These are phyloP conservation scores for Mrakia blollopis DNA, from an alignment of 768 basidiomycete genomes.

Conservation along the genomic window DNA sequence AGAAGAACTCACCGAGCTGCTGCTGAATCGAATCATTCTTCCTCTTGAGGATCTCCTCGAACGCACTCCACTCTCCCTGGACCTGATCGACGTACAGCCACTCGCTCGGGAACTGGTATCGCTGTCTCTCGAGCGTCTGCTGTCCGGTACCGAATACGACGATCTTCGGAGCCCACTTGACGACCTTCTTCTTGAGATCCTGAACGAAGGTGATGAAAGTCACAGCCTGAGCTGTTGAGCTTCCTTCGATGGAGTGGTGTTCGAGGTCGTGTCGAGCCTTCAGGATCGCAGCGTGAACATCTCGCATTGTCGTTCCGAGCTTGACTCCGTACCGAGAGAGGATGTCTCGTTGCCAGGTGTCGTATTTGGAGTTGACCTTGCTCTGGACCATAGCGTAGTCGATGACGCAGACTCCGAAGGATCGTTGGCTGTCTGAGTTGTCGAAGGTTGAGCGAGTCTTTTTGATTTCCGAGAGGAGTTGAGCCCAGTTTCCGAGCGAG, in stretches of 20 bases:
- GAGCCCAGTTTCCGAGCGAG: conserved; percentile 88
- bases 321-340: conserved; percentile 86
- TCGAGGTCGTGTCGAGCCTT: conserved; percentile 95
- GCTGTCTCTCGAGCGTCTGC: conserved; percentile 92
- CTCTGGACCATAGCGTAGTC: conserved; percentile 98
- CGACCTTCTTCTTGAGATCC: conserved; percentile 94
- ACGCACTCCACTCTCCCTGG: conserved; percentile 95
- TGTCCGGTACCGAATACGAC: conserved; percentile 90
- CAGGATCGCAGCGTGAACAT: conserved; percentile 86
- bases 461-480: conserved; percentile 92
- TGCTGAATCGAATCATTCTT: conserved; percentile 99
- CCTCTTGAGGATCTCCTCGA: conserved; percentile 93
- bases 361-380: conserved; percentile 96
- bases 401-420: conserved; percentile 87
- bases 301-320: conserved; percentile 92
- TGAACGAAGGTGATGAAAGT: conserved; percentile 99
- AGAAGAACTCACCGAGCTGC: conserved; percentile 69
- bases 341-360: conserved; percentile 95
- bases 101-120: conserved; percentile 93
- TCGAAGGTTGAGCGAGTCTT: conserved; percentile 94
- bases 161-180: conserved; percentile 94
- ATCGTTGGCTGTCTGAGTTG: conserved; percentile 85
- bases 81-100: conserved; percentile 99
- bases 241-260: conserved; percentile 80
- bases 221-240: conserved; percentile 93